Base-by-base conservation (phyloP, 2,329 filamentous ascomycete genomes). In the Chaetomium olivaceum region DNA sequence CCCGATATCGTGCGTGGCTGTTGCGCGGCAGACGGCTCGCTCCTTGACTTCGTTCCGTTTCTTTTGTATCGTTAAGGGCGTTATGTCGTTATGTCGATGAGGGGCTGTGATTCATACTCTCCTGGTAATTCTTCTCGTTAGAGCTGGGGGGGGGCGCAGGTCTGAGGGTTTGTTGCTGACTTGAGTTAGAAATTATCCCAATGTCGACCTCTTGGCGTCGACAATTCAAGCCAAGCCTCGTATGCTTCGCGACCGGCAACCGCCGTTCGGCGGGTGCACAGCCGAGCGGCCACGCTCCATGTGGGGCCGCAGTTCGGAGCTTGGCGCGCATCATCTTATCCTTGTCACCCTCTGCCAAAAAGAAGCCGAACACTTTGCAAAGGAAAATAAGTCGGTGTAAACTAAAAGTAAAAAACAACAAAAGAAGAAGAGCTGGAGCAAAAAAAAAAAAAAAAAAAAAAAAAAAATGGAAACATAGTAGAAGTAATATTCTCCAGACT, bases 1-100 rank as follows among this genome's bases (percentile, higher is more conserved):
- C 27, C 16, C 46, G 56, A 19, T 33, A 64, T 54, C 43, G 46
- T 62, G 59, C 36, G 55, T 43, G 51, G 63, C 43, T 21, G 43
- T 64, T 29, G 57, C 27, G 57, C 23, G 57, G 25, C 43, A 6
- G 48, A 48, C 56, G 50, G 29, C 7, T 39, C 14, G 27, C 12
- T 33, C 25, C 36, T 36, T 60, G 39, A n/a, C 16, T n/a, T 43
- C 39, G 39, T 43, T 43, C 39, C 39, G 16, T 43, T 43, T n/a
- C 39, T 43, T 43, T 19, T 5, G 39, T 43, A 43, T 33, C 14
- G n/a, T 25, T 23, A 27, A 3, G 1, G 23, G 25, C 7, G 36
- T 55, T 55, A 55, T n/a, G 29, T 33, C 7, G 36, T 55, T 55
- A 55, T 9, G 52, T 33, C 29, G 29, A 54, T n/a, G 51, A n/a